These are phyloP conservation scores for Simplicillium aogashimaense DNA, from an alignment of 2,329 filamentous ascomycete genomes.

Conservation along the genomic window DNA sequence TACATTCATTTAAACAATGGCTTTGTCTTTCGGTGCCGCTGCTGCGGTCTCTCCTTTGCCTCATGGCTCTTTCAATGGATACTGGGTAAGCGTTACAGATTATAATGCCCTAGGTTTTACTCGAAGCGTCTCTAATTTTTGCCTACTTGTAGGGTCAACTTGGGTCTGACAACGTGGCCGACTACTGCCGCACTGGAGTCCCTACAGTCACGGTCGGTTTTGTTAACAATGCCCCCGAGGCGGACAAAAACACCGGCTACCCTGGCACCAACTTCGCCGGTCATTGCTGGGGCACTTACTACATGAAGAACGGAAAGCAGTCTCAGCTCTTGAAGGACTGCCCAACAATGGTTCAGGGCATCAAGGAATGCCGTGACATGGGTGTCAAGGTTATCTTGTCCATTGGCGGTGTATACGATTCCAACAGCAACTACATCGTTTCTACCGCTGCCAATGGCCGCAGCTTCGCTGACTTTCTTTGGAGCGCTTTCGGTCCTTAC, in stretches of 20 bases:
- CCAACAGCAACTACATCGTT: conserved; percentile 5
- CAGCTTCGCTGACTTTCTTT: conserved; percentile 9
- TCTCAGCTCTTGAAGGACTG: not conserved
- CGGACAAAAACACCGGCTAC: conserved; percentile 8
- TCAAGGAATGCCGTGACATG: conserved; percentile 14
- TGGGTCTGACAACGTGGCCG: conserved; percentile 8
- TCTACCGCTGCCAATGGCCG: conserved; percentile 9
- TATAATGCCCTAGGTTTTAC: not conserved
- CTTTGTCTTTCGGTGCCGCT: conserved; percentile 8
- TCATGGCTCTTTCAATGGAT: conserved; percentile 10
- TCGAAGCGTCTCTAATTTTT: too few species aligned
- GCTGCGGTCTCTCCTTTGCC: conserved; percentile 6
- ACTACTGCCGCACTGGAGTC: conserved; percentile 11
- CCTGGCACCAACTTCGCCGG: conserved; percentile 13
- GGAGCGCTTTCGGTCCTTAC: conserved; percentile 11
- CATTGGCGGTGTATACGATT: conserved; percentile 12
- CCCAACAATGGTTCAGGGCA: conserved; percentile 12
- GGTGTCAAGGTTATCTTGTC: conserved; percentile 18
- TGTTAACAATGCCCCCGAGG: conserved; percentile 12
- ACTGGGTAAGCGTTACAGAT: conserved; percentile 9
- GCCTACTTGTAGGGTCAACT: conserved; percentile 2
- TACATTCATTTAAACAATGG: conserved; percentile 7
- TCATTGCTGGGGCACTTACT: conserved; percentile 11
- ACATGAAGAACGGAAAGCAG: conserved; percentile 6
- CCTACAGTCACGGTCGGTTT: conserved; percentile 12